Conservation (phyloP, 495 filamentous ascomycete genomes). For the Alectoria sarmentosa region DNA sequence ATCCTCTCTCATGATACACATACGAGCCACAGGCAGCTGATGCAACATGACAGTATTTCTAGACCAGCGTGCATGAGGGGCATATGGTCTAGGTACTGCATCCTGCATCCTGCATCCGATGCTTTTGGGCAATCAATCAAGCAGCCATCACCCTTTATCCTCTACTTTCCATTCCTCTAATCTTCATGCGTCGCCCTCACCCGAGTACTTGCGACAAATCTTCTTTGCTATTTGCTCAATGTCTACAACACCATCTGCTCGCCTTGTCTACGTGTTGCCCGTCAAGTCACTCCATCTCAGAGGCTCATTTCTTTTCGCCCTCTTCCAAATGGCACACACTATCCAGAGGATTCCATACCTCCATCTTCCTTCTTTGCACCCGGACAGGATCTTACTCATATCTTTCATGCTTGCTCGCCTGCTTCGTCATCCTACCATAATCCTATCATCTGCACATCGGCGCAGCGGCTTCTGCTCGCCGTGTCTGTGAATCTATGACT, state of each 20-base stretch:
- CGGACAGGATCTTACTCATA: not conserved
- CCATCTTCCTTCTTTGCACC: constrained; percentile 7
- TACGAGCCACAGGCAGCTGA: not conserved
- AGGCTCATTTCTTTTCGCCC: not conserved
- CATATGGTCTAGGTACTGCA: too few species aligned
- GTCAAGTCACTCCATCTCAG: constrained; percentile 2
- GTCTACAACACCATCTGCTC: not conserved
- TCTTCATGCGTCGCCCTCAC: not conserved
- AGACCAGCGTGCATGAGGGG: constrained; percentile 11
- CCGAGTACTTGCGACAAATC: not conserved
- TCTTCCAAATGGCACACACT: constrained; percentile 9
- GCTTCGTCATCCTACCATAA: not conserved
- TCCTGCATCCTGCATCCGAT: constrained; percentile 1
- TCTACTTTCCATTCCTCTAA: not conserved
- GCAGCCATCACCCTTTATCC: not conserved
- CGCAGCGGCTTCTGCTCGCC: constrained; percentile 3
- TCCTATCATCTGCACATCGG: constrained; percentile 6
- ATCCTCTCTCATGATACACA: too few species aligned
- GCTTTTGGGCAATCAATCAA: not conserved
- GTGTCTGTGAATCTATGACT: not conserved
- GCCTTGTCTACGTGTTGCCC: constrained; percentile 6
- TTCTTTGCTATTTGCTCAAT: not conserved
- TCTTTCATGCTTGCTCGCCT: not conserved
- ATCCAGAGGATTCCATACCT: constrained; percentile 7
- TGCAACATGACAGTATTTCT: constrained; percentile 11